Percentiles rank a stretch among this genome's conserved stretches.
phyloP scores from a whole-genome alignment of 208 protist genomes.

The Leishmania tropica region DNA sequence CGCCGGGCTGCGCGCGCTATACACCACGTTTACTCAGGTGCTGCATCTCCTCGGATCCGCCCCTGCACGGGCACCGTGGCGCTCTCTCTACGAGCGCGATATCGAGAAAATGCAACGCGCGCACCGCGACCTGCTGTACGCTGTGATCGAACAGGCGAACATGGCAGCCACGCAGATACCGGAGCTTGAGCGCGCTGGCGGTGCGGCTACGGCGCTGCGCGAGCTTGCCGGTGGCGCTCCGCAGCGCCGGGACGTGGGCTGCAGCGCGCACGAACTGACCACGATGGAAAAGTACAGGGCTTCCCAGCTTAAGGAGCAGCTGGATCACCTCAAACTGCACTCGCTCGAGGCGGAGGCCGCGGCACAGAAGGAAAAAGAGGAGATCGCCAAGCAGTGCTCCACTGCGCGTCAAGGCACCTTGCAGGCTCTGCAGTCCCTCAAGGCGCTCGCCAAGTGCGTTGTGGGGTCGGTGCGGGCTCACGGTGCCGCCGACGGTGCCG shows the following conservation, averaged over 20 bases:
- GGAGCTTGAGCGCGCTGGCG: slow-evolving; percentile 26
- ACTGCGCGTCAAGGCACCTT: slow-evolving; percentile 35
- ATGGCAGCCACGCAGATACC: slow-evolving; percentile 23
- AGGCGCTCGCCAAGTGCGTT: slow-evolving; percentile 32
- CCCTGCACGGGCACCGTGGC: slow-evolving; percentile 10
- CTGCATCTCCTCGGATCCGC: slow-evolving; percentile 6
- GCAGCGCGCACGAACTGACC: slow-evolving; percentile 33
- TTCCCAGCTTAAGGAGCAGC: slow-evolving; percentile 51
- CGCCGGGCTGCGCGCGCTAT: slow-evolving; percentile 37
- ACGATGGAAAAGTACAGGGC: slow-evolving; percentile 55
- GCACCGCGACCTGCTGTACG: slow-evolving; percentile 63
- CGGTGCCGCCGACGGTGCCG: background rate
- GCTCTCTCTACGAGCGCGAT: slow-evolving; percentile 45
- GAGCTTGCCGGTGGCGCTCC: slow-evolving; percentile 5
- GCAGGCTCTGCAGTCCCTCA: slow-evolving; percentile 37
- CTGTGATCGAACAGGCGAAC: slow-evolving; percentile 46
- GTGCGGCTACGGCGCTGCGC: background rate
- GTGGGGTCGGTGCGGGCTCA: slow-evolving; percentile 17
- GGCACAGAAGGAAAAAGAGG: slow-evolving; percentile 22
- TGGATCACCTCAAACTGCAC: slow-evolving; percentile 36
- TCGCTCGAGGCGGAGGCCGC: slow-evolving; percentile 29
- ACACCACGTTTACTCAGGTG: slow-evolving; percentile 35
- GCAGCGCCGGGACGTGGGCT: slow-evolving; percentile 35
- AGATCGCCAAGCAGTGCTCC: background rate
- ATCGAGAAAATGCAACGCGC: slow-evolving; percentile 51